Base-by-base conservation (phyloP, 768 basidiomycete species). In the Termitomyces sp. region DNA sequence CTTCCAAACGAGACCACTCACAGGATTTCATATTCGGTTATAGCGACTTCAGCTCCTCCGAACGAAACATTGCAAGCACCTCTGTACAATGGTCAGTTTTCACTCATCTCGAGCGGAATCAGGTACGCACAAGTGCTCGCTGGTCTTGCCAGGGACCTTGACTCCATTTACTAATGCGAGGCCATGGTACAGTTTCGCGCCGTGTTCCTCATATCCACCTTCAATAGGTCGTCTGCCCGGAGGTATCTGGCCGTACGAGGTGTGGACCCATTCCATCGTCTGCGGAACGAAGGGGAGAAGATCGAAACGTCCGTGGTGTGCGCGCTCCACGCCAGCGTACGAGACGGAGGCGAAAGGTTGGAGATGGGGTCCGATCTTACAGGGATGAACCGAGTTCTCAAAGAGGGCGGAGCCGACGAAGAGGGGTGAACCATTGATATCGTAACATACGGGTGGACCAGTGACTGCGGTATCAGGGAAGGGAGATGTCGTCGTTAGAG, bases 371-470 rank as follows among this genome's bases (percentile, higher is more conserved):
- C 76, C 83, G 64, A 93, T 82, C 76, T 93, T 94, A 81, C 91
- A 93, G 4, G 91, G 91, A 58, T 93, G 91, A 3, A 92, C 88
- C 0, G 85, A 83, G 59, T 76, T 73, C 55, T 74, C 76, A 67
- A 91, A 76, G 46, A 92, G 72, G 12, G 89, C 91, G 5, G 88
- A 89, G 14, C 90, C 91, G 33, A 94, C 63, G 72, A 79, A 94
- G 58, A 92, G 67, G 5, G 86, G 86, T 2, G 80, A 79, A 26
- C 83, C 82, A 64, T 88, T 83, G 1, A 74, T 69, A 65, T 93
- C 89, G 37, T 70, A 64, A 64, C 79, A 82, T 1, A 83, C 79
- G 0, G 89, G 80, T 1, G 59, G 71, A 20, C 83, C 84, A 36
- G 79, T 69, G 57, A 80, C 72, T 2, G 72, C 40, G 2, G 60